phyloP scores from a whole-genome alignment of 2,329 filamentous ascomycete species.

The Sporothrix phasma region DNA sequence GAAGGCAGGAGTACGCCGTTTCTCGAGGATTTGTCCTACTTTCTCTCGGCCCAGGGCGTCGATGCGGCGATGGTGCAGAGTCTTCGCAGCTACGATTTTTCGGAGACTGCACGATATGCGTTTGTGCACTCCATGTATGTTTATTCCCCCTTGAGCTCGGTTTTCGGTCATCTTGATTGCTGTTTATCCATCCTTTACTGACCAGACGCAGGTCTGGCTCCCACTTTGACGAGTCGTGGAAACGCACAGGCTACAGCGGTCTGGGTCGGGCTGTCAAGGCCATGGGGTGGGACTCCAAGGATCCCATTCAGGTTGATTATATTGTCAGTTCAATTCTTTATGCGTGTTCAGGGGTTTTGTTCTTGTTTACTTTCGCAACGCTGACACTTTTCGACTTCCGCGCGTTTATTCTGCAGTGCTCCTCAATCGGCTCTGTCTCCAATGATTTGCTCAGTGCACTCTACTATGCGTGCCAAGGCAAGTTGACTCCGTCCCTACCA shows the following conservation, averaged over 20 bases:
- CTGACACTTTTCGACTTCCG: not conserved
- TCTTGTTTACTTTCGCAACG: not conserved
- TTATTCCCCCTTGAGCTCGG: not conserved
- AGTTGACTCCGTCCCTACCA: not conserved
- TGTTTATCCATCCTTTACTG: not conserved
- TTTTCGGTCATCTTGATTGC: not conserved
- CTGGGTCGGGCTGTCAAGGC: conserved; percentile 56
- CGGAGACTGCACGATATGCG: conserved; percentile 56
- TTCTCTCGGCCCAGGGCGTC: conserved; percentile 57
- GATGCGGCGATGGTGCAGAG: conserved; percentile 56
- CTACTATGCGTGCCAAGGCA: conserved; percentile 47
- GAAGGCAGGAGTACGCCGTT: conserved; percentile 36
- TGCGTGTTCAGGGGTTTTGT: not conserved
- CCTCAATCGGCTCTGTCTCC: conserved; percentile 72
- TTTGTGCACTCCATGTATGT: conserved; percentile 80
- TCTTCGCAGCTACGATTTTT: conserved; percentile 72
- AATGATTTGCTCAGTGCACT: conserved; percentile 51
- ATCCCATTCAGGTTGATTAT: conserved; percentile 59
- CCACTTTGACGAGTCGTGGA: conserved; percentile 38
- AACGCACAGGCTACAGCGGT: conserved; percentile 57
- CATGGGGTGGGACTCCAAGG: conserved; percentile 49
- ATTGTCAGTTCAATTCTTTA: conserved; percentile 41
- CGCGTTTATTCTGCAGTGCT: conserved; percentile 47
- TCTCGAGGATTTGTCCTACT: conserved; percentile 58
- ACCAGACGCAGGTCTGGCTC: conserved; percentile 40